phyloP scores from a whole-genome alignment of 768 basidiomycete genomes.

The Hericium rajendrae region DNA sequence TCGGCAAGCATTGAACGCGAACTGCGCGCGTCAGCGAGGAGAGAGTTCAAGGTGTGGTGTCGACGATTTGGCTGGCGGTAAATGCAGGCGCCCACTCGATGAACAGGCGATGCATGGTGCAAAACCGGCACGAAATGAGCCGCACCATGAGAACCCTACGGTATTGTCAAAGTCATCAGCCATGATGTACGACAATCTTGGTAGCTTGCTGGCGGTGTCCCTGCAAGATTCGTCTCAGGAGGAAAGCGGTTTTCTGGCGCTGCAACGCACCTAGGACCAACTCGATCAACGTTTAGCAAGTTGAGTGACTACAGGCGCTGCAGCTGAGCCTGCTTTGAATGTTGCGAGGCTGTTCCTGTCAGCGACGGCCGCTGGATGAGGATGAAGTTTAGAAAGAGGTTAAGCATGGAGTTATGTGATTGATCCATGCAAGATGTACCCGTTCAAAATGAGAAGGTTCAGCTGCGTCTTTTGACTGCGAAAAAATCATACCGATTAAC shows the following conservation, averaged over 20 bases:
- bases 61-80: constrained; percentile 18
- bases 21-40: constrained; percentile 33
- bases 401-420: no score
- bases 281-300: no score
- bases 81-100: neutral
- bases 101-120: constrained; percentile 54
- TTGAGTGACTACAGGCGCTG: neutral
- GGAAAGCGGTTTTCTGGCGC: constrained; percentile 1
- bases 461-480: constrained; percentile 32
- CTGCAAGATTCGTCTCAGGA: neutral
- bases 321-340: no score
- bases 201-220: neutral
- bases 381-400: no score
- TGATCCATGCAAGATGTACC: no score
- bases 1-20: constrained; percentile 36
- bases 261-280: neutral
- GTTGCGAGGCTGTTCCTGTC: neutral
- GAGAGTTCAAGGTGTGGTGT: constrained; percentile 39
- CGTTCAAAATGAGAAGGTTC: constrained; percentile 39
- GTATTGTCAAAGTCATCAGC: neutral
- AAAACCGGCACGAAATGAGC: constrained; percentile 47
- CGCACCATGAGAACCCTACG: constrained; percentile 48
- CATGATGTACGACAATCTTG: neutral
- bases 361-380: neutral
- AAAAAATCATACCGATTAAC: neutral